Percentiles rank a stretch among this genome's conserved stretches.
phyloP scores from a whole-genome alignment of 2,329 filamentous ascomycete genomes.

The Paraphoma chrysanthemicola region DNA sequence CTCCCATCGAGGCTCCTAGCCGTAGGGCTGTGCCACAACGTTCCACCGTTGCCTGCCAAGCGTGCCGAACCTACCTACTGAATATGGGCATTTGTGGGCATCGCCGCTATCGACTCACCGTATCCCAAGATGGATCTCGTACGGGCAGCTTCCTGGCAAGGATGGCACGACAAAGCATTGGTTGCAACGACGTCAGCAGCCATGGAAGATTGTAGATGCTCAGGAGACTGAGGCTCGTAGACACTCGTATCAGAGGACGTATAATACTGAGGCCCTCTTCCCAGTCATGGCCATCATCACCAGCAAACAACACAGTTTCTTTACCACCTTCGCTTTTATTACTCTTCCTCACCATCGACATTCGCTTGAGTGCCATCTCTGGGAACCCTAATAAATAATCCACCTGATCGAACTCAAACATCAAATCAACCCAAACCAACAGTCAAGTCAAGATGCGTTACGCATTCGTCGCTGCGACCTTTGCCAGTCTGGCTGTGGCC shows the following conservation, averaged over 20 bases:
- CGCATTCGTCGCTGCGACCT: conserved; percentile 36
- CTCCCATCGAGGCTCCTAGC: not conserved
- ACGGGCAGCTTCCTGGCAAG: conserved; percentile 21
- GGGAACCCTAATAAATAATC: conserved; percentile 36
- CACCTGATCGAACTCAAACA: conserved; percentile 6
- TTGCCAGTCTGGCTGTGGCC: conserved; percentile 40
- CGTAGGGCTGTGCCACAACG: conserved; percentile 30
- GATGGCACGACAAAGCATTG: conserved; percentile 34
- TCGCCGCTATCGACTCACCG: conserved; percentile 42
- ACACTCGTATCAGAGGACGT: conserved; percentile 21
- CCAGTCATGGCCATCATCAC: conserved; percentile 26
- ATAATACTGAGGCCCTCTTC: conserved; percentile 28
- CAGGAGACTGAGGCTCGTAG: not conserved
- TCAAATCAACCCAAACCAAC: conserved; percentile 2
- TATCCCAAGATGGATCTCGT: conserved; percentile 38
- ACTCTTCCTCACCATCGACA: conserved; percentile 33
- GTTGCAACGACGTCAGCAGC: conserved; percentile 33
- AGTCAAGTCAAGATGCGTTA: conserved; percentile 40
- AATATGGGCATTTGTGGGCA: conserved; percentile 16
- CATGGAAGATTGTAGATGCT: conserved; percentile 27
- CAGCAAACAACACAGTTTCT: conserved; percentile 28
- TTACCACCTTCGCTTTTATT: conserved; percentile 39
- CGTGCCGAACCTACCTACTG: conserved; percentile 21
- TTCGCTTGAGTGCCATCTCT: conserved; percentile 38
- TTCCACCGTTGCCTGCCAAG: conserved; percentile 14